A percentile compares a stretch with the other conserved stretches of the same genome.
Conservation (phyloP, 148 eudicot genomes). For the Fagopyrum esculentum region DNA sequence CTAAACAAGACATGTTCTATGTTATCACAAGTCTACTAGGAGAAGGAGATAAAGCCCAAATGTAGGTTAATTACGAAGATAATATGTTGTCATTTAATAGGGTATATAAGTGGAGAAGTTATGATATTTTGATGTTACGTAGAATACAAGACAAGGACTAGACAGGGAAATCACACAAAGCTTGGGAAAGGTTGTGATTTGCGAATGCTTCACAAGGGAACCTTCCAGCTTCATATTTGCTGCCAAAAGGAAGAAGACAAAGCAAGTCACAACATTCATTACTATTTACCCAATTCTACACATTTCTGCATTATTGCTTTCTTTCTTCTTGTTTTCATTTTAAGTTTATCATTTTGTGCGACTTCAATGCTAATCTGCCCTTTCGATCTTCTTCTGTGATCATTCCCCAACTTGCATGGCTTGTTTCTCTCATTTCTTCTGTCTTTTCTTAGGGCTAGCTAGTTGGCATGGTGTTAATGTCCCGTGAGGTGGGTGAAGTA, state of each 20-base stretch:
- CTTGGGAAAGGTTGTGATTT: background rate
- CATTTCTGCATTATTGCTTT: background rate
- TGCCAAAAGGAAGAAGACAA: constrained; percentile 4
- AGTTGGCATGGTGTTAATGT: background rate
- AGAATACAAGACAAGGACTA: background rate
- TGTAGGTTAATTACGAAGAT: background rate
- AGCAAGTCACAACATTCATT: background rate
- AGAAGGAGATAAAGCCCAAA: background rate
- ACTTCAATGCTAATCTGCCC: background rate
- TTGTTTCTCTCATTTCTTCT: background rate
- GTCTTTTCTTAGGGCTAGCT: background rate
- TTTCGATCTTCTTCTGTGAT: background rate
- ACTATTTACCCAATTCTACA: background rate
- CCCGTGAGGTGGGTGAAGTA: too few relatives aligned
- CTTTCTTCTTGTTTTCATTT: background rate
- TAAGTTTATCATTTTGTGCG: background rate
- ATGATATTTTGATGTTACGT: background rate
- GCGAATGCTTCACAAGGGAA: background rate
- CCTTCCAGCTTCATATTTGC: constrained; percentile 1
- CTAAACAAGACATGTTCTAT: too few relatives aligned
- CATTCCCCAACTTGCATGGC: background rate
- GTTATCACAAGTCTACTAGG: too few relatives aligned
- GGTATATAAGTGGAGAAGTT: background rate
- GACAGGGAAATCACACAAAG: background rate
- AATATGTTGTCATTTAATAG: background rate